These are phyloP conservation scores for Ogataea methanolica DNA, from an alignment of 805 yeast genomes.

Conservation along the genomic window DNA sequence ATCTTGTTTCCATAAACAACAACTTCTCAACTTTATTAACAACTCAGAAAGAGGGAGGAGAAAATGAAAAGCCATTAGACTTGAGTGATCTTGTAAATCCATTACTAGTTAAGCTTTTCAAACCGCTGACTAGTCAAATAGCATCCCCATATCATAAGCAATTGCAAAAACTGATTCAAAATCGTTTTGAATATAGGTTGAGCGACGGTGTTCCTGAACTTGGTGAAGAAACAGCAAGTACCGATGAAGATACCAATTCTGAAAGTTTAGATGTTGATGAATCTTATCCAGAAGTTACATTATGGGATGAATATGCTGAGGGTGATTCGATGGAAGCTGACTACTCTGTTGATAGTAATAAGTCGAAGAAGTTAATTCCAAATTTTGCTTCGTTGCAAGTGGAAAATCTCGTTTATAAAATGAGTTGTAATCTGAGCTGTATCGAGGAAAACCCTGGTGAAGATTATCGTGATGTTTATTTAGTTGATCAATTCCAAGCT, in stretches of 20 bases:
- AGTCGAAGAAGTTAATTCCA: conserved; percentile 7
- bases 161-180: conserved; percentile 5
- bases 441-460: conserved; percentile 10
- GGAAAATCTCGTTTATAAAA: conserved; percentile 15
- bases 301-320: conserved; percentile 15
- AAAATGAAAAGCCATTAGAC: conserved; percentile 7
- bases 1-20: conserved; percentile 11
- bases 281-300: conserved; percentile 14
- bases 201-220: neutral
- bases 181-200: conserved; percentile 7
- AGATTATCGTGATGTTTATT: conserved; percentile 28
- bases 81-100: conserved; percentile 12
- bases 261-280: neutral
- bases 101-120: conserved; percentile 9
- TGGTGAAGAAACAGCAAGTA: neutral
- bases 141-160: conserved; percentile 6
- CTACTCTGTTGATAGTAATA: neutral
- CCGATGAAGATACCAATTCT: neutral
- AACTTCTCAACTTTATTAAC: conserved; percentile 6
- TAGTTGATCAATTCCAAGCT: conserved; percentile 12
- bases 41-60: neutral
- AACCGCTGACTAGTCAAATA: conserved; percentile 8
- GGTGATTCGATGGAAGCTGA: too few species aligned
- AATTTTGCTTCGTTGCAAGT: conserved; percentile 21
- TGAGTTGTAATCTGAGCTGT: conserved; percentile 13